These are phyloP conservation scores for Camellia granthamiana DNA, from an alignment of 148 eudicot genomes.

Conservation along the genomic window DNA sequence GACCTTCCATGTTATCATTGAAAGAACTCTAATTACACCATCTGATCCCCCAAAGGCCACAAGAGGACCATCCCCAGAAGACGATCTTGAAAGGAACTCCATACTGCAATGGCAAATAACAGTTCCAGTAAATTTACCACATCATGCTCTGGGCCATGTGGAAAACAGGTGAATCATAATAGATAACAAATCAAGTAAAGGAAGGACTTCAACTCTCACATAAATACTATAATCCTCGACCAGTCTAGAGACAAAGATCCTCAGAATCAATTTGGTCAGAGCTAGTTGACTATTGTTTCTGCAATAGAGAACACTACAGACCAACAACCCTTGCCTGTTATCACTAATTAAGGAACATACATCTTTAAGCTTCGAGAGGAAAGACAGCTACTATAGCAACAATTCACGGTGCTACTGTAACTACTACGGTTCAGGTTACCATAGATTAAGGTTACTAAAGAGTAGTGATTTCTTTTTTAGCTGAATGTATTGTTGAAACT, in stretches of 20 bases:
- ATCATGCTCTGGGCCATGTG: neutral
- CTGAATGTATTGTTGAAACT: no score
- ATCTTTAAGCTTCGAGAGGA: no score
- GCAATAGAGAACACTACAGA: neutral
- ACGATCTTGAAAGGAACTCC: constrained; percentile 83
- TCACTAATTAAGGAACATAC: no score
- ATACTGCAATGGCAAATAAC: constrained; percentile 55
- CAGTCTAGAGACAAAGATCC: neutral
- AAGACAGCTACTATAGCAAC: no score
- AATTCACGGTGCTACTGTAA: no score
- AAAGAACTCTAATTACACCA: constrained; percentile 96
- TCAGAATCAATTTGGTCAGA: neutral
- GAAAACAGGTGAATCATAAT: constrained; percentile 7
- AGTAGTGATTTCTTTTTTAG: no score
- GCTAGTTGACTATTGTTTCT: neutral
- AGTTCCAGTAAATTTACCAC: neutral
- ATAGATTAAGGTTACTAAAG: no score
- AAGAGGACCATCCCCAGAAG: constrained; percentile 78
- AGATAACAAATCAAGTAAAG: neutral
- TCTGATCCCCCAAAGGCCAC: constrained; percentile 99
- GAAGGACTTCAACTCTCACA: neutral
- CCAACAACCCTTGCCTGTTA: neutral
- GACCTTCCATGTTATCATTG: constrained; percentile 99
- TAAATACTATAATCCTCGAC: neutral
- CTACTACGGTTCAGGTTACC: no score